These are phyloP conservation scores for Aureobasidium sp. DNA, from an alignment of 2,329 filamentous ascomycete genomes.

Conservation along the genomic window DNA sequence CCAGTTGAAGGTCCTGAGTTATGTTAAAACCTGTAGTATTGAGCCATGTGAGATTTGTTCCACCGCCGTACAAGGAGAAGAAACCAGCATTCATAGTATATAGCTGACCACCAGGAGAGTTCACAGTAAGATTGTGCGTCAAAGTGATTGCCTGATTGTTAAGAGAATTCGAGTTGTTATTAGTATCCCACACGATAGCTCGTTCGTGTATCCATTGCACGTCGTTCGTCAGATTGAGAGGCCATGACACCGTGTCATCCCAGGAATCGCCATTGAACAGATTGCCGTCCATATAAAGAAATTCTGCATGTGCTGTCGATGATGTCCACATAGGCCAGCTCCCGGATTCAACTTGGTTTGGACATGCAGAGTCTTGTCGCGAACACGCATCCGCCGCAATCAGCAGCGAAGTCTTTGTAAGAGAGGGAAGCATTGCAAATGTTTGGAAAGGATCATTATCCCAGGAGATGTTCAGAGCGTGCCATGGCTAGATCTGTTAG, in stretches of 20 bases:
- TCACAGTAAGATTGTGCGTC: conserved; percentile 1
- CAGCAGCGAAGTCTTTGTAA: neutral
- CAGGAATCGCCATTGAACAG: neutral
- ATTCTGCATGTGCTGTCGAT: neutral
- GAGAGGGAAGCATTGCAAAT: conserved; percentile 1
- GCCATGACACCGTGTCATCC: conserved; percentile 4
- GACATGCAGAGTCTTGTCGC: neutral
- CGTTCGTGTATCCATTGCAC: neutral
- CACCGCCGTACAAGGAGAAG: conserved; percentile 4
- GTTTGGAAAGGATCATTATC: neutral
- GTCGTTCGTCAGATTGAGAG: neutral
- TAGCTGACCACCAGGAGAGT: neutral
- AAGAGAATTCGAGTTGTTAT: neutral
- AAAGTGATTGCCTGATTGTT: neutral
- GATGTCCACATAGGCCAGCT: conserved; percentile 8
- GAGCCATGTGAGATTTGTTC: neutral
- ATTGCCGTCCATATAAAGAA: neutral
- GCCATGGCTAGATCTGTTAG: neutral
- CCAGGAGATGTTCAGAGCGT: neutral
- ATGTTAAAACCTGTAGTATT: neutral
- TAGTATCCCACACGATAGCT: neutral
- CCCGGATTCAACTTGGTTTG: neutral
- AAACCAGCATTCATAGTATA: conserved; percentile 8
- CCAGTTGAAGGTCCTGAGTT: neutral
- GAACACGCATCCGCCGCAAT: conserved; percentile 2